Conservation (phyloP, 1,284 basidiomycete genomes). For the Boletus sp. region DNA sequence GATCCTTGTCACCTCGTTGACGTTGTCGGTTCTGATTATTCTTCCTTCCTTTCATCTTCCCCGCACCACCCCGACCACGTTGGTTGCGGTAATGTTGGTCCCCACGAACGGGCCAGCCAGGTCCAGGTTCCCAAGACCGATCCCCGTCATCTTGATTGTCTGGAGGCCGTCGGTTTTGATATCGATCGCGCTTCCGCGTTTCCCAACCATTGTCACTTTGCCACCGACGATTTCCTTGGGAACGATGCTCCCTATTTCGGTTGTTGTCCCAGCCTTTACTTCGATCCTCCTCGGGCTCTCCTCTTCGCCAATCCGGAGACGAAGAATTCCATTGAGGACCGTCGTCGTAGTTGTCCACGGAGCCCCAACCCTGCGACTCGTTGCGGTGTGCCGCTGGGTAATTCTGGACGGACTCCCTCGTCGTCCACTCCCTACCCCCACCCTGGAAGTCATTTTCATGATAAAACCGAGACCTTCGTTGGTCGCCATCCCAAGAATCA, state of each 20-base stretch:
- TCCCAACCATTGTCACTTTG: slow-evolving; percentile 46
- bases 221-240: slow-evolving; percentile 41
- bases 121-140: slow-evolving; percentile 67
- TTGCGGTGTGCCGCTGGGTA: slow-evolving; percentile 46
- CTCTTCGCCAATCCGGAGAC: slow-evolving; percentile 43
- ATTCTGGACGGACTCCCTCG: slow-evolving; percentile 47
- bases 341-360: slow-evolving; percentile 43
- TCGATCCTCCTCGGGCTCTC: slow-evolving; percentile 37
- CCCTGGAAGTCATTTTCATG: slow-evolving; percentile 46
- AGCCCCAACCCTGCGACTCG: slow-evolving; percentile 48
- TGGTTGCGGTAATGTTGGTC: slow-evolving; percentile 42
- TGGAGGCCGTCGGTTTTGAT: slow-evolving; percentile 37
- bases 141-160: slow-evolving; percentile 43
- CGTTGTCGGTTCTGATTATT: slow-evolving; percentile 49
- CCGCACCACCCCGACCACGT: slow-evolving; percentile 44
- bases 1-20: slow-evolving; percentile 53
- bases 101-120: slow-evolving; percentile 55
- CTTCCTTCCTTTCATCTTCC: slow-evolving; percentile 42
- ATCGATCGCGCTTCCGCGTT: slow-evolving; percentile 39
- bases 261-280: slow-evolving; percentile 35
- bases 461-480: slow-evolving; percentile 46
- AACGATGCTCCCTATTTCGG: slow-evolving; percentile 31
- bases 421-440: slow-evolving; percentile 49
- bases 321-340: slow-evolving; percentile 48
- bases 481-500: slow-evolving; percentile 48